Percentiles rank a stretch among this genome's conserved stretches.
phyloP scores from a whole-genome alignment of 2,329 filamentous ascomycete species.

The Ophiostoma angusticollis region DNA sequence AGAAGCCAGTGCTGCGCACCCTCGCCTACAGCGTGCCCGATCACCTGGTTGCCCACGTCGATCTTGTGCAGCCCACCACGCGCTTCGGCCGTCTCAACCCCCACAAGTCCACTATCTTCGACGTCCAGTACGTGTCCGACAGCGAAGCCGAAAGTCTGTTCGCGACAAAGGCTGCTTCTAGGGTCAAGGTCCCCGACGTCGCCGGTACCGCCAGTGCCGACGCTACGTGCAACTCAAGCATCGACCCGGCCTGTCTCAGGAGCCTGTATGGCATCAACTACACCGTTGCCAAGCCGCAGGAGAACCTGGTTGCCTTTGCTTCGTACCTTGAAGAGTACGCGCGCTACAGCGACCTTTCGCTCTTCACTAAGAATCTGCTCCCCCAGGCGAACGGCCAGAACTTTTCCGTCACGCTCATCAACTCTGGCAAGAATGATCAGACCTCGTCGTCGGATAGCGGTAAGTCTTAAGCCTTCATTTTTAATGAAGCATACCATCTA shows the following conservation, averaged over 20 bases:
- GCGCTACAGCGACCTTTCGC: constrained; percentile 33
- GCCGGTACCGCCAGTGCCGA: constrained; percentile 12
- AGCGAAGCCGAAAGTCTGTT: constrained; percentile 2
- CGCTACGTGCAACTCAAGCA: constrained; percentile 24
- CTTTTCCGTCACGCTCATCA: constrained; percentile 44
- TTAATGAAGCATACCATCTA: constrained; percentile 3
- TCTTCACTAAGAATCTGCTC: constrained; percentile 37
- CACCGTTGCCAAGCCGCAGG: constrained; percentile 17
- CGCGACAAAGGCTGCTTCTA: neutral
- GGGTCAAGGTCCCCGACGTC: constrained; percentile 7
- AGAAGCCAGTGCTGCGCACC: constrained; percentile 35
- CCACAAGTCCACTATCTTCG: constrained; percentile 28
- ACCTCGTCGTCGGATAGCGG: constrained; percentile 23
- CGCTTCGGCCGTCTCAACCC: constrained; percentile 40
- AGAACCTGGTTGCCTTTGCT: constrained; percentile 26
- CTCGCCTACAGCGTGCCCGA: constrained; percentile 48
- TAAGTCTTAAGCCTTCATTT: constrained; percentile 10
- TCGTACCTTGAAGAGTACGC: constrained; percentile 37
- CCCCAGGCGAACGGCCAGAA: constrained; percentile 37
- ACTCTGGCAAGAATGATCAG: constrained; percentile 40
- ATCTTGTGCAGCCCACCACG: constrained; percentile 53
- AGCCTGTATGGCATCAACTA: constrained; percentile 34
- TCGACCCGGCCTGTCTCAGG: constrained; percentile 36
- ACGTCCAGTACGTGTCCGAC: constrained; percentile 18
- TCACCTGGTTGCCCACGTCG: constrained; percentile 39